These are phyloP conservation scores for Cladosporium sphaerospermum DNA, from an alignment of 2,329 filamentous ascomycete genomes.

Conservation along the genomic window DNA sequence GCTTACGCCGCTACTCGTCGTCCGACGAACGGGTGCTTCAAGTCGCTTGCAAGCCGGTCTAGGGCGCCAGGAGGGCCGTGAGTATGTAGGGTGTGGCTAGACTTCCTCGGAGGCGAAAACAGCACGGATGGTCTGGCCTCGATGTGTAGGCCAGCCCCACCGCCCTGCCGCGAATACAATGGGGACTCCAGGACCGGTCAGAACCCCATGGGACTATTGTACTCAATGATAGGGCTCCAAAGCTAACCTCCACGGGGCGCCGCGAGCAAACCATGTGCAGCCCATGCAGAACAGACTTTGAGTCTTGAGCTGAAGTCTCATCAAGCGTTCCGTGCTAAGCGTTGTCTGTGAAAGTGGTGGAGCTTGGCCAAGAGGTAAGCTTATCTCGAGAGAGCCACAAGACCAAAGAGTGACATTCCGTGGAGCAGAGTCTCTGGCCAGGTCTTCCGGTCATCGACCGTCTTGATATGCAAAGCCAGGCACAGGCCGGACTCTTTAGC, in stretches of 20 bases:
- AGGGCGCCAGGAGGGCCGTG: too few species aligned
- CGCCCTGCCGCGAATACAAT: neutral
- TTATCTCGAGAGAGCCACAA: neutral
- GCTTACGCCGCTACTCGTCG: too few species aligned
- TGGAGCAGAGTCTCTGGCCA: neutral
- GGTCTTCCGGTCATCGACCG: neutral
- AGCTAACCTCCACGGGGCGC: slow-evolving; percentile 5
- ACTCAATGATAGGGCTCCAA: neutral
- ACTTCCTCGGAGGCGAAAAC: neutral
- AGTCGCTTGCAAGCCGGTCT: too few species aligned
- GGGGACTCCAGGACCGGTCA: neutral
- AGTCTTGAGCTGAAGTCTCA: neutral
- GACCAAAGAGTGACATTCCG: neutral
- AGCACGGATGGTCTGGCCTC: neutral
- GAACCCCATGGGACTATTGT: neutral
- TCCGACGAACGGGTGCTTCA: too few species aligned
- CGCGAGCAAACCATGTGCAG: neutral
- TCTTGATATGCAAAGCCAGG: neutral
- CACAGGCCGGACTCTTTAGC: neutral
- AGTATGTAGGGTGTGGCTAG: too few species aligned
- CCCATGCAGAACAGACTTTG: neutral
- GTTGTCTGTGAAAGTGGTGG: neutral
- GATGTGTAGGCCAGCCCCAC: neutral
- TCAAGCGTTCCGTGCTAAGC: neutral
- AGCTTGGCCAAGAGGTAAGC: neutral